Conservation (phyloP, 2,329 filamentous ascomycete species). For the Hymenoscyphus albidus region DNA sequence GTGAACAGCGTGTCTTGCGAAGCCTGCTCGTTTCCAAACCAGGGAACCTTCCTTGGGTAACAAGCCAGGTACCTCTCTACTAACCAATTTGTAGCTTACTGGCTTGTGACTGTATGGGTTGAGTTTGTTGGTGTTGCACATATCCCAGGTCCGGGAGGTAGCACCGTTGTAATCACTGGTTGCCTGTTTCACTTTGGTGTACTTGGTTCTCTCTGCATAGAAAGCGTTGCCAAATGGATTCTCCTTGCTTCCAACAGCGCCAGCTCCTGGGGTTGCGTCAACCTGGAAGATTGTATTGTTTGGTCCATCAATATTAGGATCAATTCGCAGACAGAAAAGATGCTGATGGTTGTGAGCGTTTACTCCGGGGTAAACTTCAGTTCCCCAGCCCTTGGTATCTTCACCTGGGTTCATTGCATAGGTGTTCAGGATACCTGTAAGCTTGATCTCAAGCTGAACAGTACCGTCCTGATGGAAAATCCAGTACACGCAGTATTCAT, state of each 20-base stretch:
- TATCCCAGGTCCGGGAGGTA: slow-evolving; percentile 84
- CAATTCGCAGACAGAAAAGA: slow-evolving; percentile 84
- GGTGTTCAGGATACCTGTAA: slow-evolving; percentile 91
- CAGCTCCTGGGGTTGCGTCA: slow-evolving; percentile 68
- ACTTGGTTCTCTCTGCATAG: slow-evolving; percentile 77
- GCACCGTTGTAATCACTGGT: slow-evolving; percentile 77
- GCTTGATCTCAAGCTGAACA: slow-evolving; percentile 84
- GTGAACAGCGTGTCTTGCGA: slow-evolving; percentile 56
- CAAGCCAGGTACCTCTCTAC: slow-evolving; percentile 73
- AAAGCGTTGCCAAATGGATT: slow-evolving; percentile 92
- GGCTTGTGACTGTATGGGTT: slow-evolving; percentile 85
- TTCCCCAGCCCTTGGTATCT: slow-evolving; percentile 83
- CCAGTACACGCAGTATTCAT: slow-evolving; percentile 88
- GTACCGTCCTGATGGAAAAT: slow-evolving; percentile 91
- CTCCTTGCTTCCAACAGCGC: slow-evolving; percentile 72
- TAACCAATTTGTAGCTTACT: slow-evolving; percentile 83
- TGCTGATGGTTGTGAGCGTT: slow-evolving; percentile 97
- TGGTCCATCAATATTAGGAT: slow-evolving; percentile 81
- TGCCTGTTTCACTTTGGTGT: slow-evolving; percentile 64
- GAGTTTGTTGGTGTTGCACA: slow-evolving; percentile 77
- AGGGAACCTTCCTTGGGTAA: slow-evolving; percentile 77
- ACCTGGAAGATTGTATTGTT: slow-evolving; percentile 82
- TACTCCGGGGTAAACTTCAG: slow-evolving; percentile 82
- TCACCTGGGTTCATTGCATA: slow-evolving; percentile 78
- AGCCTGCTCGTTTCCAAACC: slow-evolving; percentile 60